Conservation (phyloP, 1,139 yeast species). For the Kazachstania sp. region DNA sequence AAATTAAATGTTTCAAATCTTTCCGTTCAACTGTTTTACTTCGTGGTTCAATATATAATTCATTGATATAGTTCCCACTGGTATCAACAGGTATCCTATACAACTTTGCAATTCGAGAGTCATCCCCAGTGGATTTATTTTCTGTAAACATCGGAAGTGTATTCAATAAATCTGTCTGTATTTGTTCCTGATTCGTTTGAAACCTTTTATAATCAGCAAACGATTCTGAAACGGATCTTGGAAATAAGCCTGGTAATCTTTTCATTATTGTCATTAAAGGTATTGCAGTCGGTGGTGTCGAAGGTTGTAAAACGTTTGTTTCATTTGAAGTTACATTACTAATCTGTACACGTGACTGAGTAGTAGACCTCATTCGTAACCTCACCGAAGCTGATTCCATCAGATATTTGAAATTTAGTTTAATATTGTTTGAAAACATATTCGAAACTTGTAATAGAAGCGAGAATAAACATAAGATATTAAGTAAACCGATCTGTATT, state of each 20-base stretch:
- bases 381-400: background rate
- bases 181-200: conserved; percentile 16
- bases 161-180: conserved; percentile 47
- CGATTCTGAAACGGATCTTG: conserved; percentile 46
- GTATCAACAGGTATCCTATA: conserved; percentile 36
- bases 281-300: conserved; percentile 27
- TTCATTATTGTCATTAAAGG: conserved; percentile 21
- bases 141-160: conserved; percentile 33
- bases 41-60: conserved; percentile 49
- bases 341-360: conserved; percentile 11
- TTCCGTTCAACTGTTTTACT: conserved; percentile 8
- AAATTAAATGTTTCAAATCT: conserved; percentile 45
- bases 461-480: no score
- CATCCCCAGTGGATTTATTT: background rate
- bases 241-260: conserved; percentile 43
- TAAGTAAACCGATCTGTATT: no score
- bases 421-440: background rate
- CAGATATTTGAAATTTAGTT: conserved; percentile 1
- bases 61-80: conserved; percentile 47
- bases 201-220: conserved; percentile 39
- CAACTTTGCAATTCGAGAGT: conserved; percentile 27
- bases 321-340: background rate
- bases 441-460: background rate
- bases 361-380: conserved; percentile 22
- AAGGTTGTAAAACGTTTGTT: conserved; percentile 1